phyloP scores from a whole-genome alignment of 345 rosid genomes.

The Viola odorata region DNA sequence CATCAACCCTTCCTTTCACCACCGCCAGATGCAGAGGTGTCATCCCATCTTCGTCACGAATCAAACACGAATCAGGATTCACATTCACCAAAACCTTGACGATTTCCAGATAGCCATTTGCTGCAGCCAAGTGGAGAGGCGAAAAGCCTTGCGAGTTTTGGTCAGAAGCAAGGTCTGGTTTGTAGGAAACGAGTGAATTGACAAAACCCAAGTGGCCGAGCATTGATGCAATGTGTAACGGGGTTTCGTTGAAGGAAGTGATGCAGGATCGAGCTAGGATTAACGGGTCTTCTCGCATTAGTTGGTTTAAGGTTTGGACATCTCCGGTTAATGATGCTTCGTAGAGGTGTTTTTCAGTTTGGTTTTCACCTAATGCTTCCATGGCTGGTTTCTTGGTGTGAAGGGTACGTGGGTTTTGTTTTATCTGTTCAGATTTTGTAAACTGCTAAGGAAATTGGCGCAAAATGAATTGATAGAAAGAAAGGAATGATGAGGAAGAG shows the following conservation, averaged over 20 bases:
- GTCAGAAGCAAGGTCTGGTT: background rate
- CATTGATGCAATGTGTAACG: constrained; percentile 7
- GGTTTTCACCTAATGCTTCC: background rate
- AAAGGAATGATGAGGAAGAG: too few relatives aligned
- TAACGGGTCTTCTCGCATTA: constrained; percentile 1
- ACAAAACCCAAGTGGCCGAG: background rate
- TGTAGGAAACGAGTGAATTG: background rate
- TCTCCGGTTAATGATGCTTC: constrained; percentile 1
- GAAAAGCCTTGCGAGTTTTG: background rate
- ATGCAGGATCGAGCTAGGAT: background rate
- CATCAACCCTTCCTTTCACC: background rate
- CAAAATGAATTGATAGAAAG: too few relatives aligned
- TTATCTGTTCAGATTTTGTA: too few relatives aligned
- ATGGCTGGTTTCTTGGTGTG: too few relatives aligned
- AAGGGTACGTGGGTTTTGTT: too few relatives aligned
- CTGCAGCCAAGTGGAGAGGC: constrained; percentile 5
- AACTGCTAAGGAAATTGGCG: too few relatives aligned
- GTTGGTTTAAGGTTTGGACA: background rate
- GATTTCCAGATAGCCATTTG: background rate
- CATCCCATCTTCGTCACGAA: background rate
- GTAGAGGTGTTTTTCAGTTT: background rate
- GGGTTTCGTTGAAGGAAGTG: background rate
- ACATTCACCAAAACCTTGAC: background rate
- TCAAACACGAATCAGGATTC: background rate
- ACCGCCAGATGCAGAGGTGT: background rate